Percentiles rank a stretch among this genome's conserved stretches.
phyloP scores from a whole-genome alignment of 1,284 basidiomycete species.

The Boletellus sp. region DNA sequence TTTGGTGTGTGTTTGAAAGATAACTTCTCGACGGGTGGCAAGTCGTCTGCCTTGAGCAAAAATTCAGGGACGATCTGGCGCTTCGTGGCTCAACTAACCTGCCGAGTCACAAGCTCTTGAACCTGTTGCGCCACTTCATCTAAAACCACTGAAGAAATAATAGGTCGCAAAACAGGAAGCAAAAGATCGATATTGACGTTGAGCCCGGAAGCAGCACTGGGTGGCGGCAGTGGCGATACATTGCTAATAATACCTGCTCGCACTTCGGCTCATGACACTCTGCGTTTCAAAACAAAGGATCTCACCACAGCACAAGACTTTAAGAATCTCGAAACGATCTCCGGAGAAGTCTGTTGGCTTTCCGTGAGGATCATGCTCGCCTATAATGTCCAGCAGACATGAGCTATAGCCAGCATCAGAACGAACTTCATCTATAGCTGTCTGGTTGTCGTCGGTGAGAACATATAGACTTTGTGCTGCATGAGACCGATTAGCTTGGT shows the following conservation, averaged over 20 bases:
- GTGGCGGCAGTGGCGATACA: slow-evolving; percentile 66
- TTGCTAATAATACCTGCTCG: slow-evolving; percentile 71
- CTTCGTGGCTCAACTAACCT: slow-evolving; percentile 39
- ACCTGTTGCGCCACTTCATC: slow-evolving; percentile 50
- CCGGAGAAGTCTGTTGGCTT: slow-evolving; percentile 45
- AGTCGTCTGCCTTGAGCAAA: slow-evolving; percentile 41
- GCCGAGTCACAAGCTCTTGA: slow-evolving; percentile 50
- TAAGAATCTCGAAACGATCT: slow-evolving; percentile 52
- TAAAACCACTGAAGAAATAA: slow-evolving; percentile 65
- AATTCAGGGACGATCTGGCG: slow-evolving; percentile 2
- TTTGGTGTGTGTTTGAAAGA: slow-evolving; percentile 61
- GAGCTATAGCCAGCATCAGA: slow-evolving; percentile 61
- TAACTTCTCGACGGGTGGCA: slow-evolving; percentile 49
- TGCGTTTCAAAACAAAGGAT: slow-evolving; percentile 1
- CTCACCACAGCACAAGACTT: slow-evolving; percentile 71
- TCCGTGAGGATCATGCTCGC: slow-evolving; percentile 37
- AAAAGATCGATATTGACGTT: slow-evolving; percentile 73
- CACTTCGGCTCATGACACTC: background rate
- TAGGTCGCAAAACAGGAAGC: slow-evolving; percentile 68
- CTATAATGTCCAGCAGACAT: slow-evolving; percentile 70
- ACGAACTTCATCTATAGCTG: slow-evolving; percentile 61
- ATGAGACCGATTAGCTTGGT: slow-evolving; percentile 6
- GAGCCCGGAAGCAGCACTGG: slow-evolving; percentile 56
- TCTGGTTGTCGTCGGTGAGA: slow-evolving; percentile 81
- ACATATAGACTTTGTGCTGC: slow-evolving; percentile 88